Conservation (phyloP, 1,284 basidiomycete genomes). For the Ceratobasidium papillatum region DNA sequence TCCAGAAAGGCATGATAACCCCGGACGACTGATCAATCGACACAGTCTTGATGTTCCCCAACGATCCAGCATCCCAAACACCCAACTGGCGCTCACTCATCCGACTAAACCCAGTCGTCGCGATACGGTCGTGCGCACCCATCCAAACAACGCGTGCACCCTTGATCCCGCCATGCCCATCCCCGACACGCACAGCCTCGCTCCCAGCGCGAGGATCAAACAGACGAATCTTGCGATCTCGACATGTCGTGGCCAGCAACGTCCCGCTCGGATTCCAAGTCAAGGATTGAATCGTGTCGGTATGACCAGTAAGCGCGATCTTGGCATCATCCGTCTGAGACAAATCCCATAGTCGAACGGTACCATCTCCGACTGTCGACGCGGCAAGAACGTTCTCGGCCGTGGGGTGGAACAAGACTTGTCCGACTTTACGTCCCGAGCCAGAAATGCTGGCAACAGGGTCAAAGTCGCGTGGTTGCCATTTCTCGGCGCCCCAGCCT, state of each 20-base stretch:
- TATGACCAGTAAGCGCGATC: constrained; percentile 76
- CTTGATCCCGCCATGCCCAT: constrained; percentile 95
- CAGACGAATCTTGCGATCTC: constrained; percentile 91
- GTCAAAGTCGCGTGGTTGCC: constrained; percentile 84
- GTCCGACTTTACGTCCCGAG: constrained; percentile 87
- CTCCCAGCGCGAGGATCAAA: constrained; percentile 88
- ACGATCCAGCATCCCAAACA: constrained; percentile 82
- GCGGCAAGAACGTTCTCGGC: constrained; percentile 83
- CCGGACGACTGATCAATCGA: constrained; percentile 89
- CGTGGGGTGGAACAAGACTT: constrained; percentile 94
- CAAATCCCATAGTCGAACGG: constrained; percentile 93
- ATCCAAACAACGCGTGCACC: constrained; percentile 91
- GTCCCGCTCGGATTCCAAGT: constrained; percentile 87
- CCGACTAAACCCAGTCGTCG: constrained; percentile 94
- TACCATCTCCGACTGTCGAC: constrained; percentile 87
- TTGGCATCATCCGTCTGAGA: constrained; percentile 70
- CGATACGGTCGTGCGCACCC: constrained; percentile 87
- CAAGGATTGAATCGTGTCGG: constrained; percentile 88
- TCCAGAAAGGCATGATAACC: constrained; percentile 97
- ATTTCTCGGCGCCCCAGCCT: constrained; percentile 86
- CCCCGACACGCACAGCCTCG: constrained; percentile 80
- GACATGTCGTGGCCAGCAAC: constrained; percentile 78
- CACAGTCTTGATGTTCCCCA: constrained; percentile 78
- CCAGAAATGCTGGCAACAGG: constrained; percentile 80
- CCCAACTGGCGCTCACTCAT: constrained; percentile 92